Evolutionary conservation across 257 asterid species (phyloP).

Genomic region (Penstemon barbatus): DNA sequence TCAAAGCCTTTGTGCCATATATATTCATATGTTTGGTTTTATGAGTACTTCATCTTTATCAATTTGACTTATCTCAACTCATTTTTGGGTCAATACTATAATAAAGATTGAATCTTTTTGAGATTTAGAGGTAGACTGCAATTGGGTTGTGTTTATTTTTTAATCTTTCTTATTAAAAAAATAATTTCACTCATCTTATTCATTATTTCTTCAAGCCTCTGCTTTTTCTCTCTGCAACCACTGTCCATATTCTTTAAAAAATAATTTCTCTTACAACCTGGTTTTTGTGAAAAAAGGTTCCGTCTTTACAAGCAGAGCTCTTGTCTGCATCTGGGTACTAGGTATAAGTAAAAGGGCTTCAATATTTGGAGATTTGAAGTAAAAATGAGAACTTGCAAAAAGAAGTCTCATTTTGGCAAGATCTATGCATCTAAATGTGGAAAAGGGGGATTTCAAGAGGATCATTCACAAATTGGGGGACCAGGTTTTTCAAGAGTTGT

Average conservation of each 20-base stretch:
- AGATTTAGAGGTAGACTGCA: conserved; percentile 22
- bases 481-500: conserved; percentile 72
- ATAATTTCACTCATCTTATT: too few species aligned
- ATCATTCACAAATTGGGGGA: conserved; percentile 59
- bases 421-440: conserved; percentile 46
- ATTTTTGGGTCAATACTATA: background rate
- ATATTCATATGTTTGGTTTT: too few species aligned
- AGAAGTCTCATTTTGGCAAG: conserved; percentile 48
- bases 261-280: conserved; percentile 19
- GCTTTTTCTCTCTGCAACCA: background rate
- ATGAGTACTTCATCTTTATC: background rate
- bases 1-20: conserved; percentile 25
- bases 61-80: conserved; percentile 24
- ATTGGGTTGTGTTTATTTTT: too few species aligned
- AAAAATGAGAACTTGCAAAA: conserved; percentile 36
- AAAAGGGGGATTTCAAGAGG: conserved; percentile 40
- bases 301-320: background rate
- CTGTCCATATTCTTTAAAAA: background rate
- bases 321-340: conserved; percentile 31
- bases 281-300: conserved; percentile 15
- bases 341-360: conserved; percentile 20
- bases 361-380: background rate
- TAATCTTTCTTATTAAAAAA: too few species aligned
- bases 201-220: conserved; percentile 9
- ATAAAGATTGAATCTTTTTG: conserved; percentile 14